Evolutionary conservation across 169 alveolate species (phyloP).

Genomic region (Babesia ovata): DNA sequence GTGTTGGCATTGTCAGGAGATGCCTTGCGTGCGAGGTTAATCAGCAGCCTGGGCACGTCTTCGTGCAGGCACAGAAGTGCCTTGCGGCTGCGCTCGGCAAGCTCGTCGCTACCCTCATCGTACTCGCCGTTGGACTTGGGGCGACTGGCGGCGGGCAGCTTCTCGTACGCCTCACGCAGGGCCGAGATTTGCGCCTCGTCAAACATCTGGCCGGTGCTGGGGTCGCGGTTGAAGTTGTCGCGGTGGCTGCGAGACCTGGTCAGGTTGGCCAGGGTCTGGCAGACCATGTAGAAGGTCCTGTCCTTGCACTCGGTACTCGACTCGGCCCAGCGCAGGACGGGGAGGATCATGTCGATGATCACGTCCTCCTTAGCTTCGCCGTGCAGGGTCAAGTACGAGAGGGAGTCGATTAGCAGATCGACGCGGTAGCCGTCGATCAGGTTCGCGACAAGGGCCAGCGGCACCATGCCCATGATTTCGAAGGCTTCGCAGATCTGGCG

Average conservation of each 20-base stretch:
- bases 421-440: conserved; percentile 14
- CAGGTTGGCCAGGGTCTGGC: conserved; percentile 49
- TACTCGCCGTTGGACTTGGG: conserved; percentile 50
- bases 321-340: conserved; percentile 24
- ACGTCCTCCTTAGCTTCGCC: conserved; percentile 34
- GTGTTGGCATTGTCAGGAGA: neutral
- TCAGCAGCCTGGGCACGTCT: conserved; percentile 17
- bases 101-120: conserved; percentile 43
- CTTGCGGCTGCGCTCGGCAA: conserved; percentile 26
- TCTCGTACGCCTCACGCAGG: conserved; percentile 43
- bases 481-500: conserved; percentile 22
- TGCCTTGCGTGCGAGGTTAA: neutral
- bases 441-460: conserved; percentile 2
- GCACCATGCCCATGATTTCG: conserved; percentile 21
- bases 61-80: conserved; percentile 19
- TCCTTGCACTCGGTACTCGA: conserved; percentile 1
- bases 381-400: conserved; percentile 55
- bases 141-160: conserved; percentile 57
- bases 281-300: conserved; percentile 29
- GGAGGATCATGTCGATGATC: neutral
- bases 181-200: conserved; percentile 51
- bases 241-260: conserved; percentile 43
- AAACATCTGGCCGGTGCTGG: neutral
- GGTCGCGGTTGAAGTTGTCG: conserved; percentile 6
- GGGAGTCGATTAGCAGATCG: conserved; percentile 41